Evolutionary conservation across 441 rosid species (phyloP).

Genomic region (Pelargonium cotyledonis): DNA sequence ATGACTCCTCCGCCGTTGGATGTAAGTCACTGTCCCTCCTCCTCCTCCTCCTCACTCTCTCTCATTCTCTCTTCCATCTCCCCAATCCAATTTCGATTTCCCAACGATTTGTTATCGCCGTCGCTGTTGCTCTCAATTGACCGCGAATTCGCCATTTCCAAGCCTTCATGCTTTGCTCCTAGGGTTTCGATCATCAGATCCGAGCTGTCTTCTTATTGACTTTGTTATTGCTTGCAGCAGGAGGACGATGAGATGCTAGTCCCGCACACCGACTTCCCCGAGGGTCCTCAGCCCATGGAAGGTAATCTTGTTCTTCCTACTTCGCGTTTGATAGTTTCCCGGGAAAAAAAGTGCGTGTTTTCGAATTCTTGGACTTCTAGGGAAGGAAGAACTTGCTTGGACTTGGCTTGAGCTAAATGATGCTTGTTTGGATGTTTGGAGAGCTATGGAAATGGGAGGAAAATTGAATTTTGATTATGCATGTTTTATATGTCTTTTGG

Average conservation of each 20-base stretch:
- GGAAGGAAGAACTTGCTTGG: conserved; percentile 1
- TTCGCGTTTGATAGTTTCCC: conserved; percentile 10
- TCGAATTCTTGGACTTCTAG: neutral
- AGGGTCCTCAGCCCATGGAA: conserved; percentile 95
- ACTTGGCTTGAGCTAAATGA: neutral
- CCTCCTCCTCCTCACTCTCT: neutral
- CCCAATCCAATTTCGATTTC: neutral
- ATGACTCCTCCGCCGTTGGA: conserved; percentile 82
- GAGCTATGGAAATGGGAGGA: neutral
- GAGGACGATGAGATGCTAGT: conserved; percentile 97
- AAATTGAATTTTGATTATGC: neutral
- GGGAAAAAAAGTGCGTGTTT: neutral
- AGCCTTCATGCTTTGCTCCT: neutral
- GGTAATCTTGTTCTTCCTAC: conserved; percentile 29
- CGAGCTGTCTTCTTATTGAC: conserved; percentile 27
- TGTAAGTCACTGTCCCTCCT: conserved; percentile 35
- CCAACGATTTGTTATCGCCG: neutral
- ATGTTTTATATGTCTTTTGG: neutral
- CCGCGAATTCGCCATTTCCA: conserved; percentile 12
- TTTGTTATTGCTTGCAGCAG: conserved; percentile 47
- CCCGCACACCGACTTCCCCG: conserved; percentile 80
- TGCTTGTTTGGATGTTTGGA: neutral
- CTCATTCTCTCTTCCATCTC: neutral
- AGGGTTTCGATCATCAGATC: conserved; percentile 13
- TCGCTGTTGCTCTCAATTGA: conserved; percentile 15